Conservation (phyloP, 768 basidiomycete species). For the Sporobolomyces roseus region DNA sequence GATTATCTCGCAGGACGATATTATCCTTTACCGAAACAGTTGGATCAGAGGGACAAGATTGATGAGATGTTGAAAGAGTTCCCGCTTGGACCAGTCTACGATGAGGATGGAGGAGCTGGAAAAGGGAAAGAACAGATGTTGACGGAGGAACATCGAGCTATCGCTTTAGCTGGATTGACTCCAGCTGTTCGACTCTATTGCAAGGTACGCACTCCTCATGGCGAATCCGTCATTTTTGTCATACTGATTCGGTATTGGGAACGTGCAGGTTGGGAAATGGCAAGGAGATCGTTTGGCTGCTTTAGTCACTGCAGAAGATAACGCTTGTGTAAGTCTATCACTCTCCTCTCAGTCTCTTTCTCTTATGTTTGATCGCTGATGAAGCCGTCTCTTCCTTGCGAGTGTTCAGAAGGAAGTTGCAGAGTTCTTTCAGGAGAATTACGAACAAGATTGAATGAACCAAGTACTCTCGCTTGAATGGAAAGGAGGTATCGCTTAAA, state of each 20-base stretch:
- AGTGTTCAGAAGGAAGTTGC: too few species aligned
- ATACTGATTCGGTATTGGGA: background rate
- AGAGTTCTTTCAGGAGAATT: too few species aligned
- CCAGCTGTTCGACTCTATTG: constrained; percentile 13
- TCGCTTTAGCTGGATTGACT: constrained; percentile 30
- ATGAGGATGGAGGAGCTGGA: background rate
- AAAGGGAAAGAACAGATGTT: background rate
- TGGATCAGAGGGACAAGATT: background rate
- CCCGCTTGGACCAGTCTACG: background rate
- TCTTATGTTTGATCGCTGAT: too few species aligned
- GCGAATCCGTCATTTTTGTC: background rate
- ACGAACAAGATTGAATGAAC: too few species aligned
- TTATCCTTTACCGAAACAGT: constrained; percentile 56
- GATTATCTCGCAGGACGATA: constrained; percentile 73
- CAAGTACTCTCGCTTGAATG: too few species aligned
- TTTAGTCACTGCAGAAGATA: background rate
- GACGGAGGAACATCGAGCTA: background rate
- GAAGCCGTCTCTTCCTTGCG: too few species aligned
- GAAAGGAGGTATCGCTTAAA: too few species aligned
- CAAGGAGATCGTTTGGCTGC: constrained; percentile 13
- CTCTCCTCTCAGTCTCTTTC: too few species aligned
- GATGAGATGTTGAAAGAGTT: background rate
- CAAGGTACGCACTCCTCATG: constrained; percentile 10
- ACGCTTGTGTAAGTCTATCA: constrained; percentile 4
- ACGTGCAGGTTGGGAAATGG: background rate